Evolutionary conservation across 2,329 filamentous ascomycete genomes (phyloP).

Genomic region (Didymella pomorum): DNA sequence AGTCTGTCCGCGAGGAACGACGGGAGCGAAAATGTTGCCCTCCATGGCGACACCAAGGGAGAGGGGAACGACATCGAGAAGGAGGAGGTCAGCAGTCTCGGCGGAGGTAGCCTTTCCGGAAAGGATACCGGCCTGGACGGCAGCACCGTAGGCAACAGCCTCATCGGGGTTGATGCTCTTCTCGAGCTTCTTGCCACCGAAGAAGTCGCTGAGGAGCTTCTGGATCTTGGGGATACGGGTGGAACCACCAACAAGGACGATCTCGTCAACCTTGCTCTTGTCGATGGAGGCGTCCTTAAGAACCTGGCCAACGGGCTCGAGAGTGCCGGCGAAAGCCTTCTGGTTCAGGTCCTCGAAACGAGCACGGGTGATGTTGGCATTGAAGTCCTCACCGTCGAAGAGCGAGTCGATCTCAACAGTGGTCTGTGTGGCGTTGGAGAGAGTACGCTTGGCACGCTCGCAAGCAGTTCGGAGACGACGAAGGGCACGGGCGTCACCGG

Average conservation of each 20-base stretch:
- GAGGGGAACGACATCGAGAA: conserved; percentile 94
- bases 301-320: conserved; percentile 95
- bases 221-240: conserved; percentile 99
- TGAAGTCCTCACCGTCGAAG: conserved; percentile 98
- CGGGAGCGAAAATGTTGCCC: conserved; percentile 97
- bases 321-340: conserved; percentile 91
- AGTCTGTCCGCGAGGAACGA: conserved; percentile 71
- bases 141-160: conserved; percentile 98
- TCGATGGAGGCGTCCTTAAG: conserved; percentile 89
- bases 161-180: conserved; percentile 99
- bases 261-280: conserved; percentile 95
- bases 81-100: conserved; percentile 91
- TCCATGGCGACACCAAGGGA: conserved; percentile 99
- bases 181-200: conserved; percentile 99
- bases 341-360: conserved; percentile 99
- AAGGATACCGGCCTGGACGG: conserved; percentile 97
- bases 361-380: conserved; percentile 95
- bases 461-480: conserved; percentile 96
- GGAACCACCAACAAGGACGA: conserved; percentile 97
- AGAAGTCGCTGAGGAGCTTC: conserved; percentile 99
- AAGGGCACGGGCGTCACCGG: conserved; percentile 86
- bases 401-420: conserved; percentile 99
- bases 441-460: conserved; percentile 99
- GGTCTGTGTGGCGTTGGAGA: conserved; percentile 96
- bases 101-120: conserved; percentile 97